phyloP scores from a whole-genome alignment of 2,329 filamentous ascomycete genomes.

The Fusarium verrucosum region DNA sequence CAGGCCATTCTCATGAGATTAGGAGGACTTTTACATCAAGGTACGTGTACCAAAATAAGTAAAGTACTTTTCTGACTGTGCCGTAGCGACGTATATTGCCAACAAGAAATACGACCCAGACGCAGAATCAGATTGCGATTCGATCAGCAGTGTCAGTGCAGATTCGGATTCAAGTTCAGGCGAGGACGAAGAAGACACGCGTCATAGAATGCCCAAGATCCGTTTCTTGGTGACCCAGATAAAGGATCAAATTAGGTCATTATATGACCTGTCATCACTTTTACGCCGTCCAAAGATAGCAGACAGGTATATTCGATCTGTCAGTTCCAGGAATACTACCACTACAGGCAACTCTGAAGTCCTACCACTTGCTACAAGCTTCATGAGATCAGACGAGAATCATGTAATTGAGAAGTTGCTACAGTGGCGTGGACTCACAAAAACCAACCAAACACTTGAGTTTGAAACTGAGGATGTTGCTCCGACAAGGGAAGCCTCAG shows the following conservation, averaged over 20 bases:
- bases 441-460: neutral
- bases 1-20: neutral
- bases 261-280: neutral
- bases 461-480: neutral
- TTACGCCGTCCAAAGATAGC: neutral
- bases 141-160: neutral
- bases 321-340: neutral
- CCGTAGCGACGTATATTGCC: neutral
- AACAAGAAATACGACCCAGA: neutral
- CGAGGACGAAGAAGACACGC: neutral
- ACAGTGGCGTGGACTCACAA: neutral
- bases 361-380: neutral
- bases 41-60: neutral
- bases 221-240: neutral
- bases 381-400: neutral
- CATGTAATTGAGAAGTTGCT: neutral
- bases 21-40: neutral
- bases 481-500: neutral
- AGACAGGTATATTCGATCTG: neutral
- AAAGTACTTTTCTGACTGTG: neutral
- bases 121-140: neutral
- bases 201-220: neutral
- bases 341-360: fast-evolving
- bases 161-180: neutral
- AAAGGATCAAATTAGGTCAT: neutral